Base-by-base conservation (phyloP, 2,329 filamentous ascomycete species). In the Cordyceps pruinosa region DNA sequence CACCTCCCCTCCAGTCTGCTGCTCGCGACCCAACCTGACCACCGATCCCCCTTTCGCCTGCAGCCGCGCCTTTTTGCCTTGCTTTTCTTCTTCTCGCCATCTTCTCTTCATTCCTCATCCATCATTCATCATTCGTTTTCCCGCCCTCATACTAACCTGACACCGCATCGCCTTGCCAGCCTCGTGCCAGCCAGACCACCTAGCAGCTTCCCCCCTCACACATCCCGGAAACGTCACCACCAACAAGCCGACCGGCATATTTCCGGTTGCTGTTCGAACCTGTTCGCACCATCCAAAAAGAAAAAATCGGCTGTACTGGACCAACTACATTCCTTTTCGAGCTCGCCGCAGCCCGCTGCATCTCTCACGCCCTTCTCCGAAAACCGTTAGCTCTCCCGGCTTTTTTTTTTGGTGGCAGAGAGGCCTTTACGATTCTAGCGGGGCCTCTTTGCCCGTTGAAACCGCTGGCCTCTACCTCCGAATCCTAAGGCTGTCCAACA, bases 401-500 rank as follows among this genome's bases (percentile, higher is more conserved):
- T 30, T 6, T 6, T 32, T 32, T 42, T 42, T 42, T 41, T 52
- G 17, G 44, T 34, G 25, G 23, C 34, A 48, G 25, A 47, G 52
- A 37, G 52, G 44, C 34, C 25, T 48, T 48, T 30, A 28, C 42
- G 30, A 45, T 41, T 45, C 52, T 48, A 35, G 44, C 44, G 34
- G 52, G 52, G 52, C 52, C 17, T 47, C 42, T 13, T 52, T 53
- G 44, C 44, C 44, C 52, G 25, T 48, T 26, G 35, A 39, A 34
- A 41, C 28, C 25, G 25, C 44, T 41, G 32, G 5, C 17, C 44
- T 12, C 10, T n/a, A n/a, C n/a, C n/a, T 44, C 19, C 50, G 25
- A 15, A 19, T 53, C 19, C 10, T 23, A 17, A 21, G 25, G 17
- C 25, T 41, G 25, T 23, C 19, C 32, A 12, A n/a, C 53, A 25